Evolutionary conservation across 495 filamentous ascomycete genomes (phyloP).

Genomic region (Articulospora tetracladia): DNA sequence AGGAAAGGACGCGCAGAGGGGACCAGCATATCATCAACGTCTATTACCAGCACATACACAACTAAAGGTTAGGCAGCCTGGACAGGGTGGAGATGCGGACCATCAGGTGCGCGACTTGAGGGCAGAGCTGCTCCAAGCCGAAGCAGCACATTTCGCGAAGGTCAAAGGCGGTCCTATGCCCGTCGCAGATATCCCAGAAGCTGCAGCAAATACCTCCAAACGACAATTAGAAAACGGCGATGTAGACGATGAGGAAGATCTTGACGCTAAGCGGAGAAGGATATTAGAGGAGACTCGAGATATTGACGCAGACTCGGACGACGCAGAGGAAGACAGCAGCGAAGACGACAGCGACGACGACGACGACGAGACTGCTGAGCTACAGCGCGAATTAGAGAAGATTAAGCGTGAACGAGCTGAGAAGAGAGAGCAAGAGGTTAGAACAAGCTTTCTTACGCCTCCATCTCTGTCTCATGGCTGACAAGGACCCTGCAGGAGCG

Average conservation of each 20-base stretch:
- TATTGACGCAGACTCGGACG: conserved; percentile 86
- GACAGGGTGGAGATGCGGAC: conserved; percentile 85
- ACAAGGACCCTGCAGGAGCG: conserved; percentile 50
- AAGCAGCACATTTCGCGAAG: conserved; percentile 85
- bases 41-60: conserved; percentile 89
- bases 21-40: conserved; percentile 94
- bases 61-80: conserved; percentile 83
- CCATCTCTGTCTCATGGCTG: conserved; percentile 2
- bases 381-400: conserved; percentile 90
- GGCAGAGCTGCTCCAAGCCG: conserved; percentile 84
- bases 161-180: conserved; percentile 54
- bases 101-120: conserved; percentile 72
- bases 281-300: conserved; percentile 86
- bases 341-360: conserved; percentile 71
- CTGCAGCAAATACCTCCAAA: conserved; percentile 48
- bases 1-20: conserved; percentile 91
- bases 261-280: conserved; percentile 77
- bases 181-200: conserved; percentile 33
- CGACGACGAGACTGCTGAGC: conserved; percentile 85
- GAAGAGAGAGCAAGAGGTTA: conserved; percentile 77
- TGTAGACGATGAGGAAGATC: conserved; percentile 57
- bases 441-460: conserved; percentile 15
- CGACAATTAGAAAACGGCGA: conserved; percentile 56
- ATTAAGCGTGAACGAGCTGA: conserved; percentile 88
- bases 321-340: conserved; percentile 58